Base-by-base conservation (phyloP, 306 rosid species). In the Alnus rubra region DNA sequence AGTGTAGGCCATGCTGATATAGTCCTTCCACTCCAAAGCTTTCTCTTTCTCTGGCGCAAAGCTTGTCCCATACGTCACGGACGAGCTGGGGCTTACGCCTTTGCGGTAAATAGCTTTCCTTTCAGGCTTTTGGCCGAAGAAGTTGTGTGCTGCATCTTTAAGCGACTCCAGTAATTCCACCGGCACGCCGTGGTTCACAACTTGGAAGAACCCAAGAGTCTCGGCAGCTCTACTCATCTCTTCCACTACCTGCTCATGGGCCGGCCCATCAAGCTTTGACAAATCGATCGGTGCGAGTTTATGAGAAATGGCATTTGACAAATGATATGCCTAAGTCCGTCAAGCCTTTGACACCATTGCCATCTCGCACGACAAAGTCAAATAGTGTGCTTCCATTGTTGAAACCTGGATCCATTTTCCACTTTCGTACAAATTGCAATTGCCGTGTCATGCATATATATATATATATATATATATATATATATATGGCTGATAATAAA, bases 281-380 rank as follows among this genome's bases (percentile, higher is more conserved):
- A 88, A 56, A 56, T 90, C 95, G 55, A 87, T 85, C 28, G 88
- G 91, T 49, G 82, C 48, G 9, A 33, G 70, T 19, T 78, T 73
- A 45, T 33, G 35, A 42, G 78, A 9, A 18, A 48, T 76, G 49
- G 82, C 44, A 3, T 69, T 78, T 3, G 28, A 65, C 70, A n/a
- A n/a, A n/a, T 9, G 78, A 69, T 50, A 88, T 9, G 54, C 97
- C 92, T 19, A 45, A 82, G 51, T 91, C 97, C 37, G 83, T 84
- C 51, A 89, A 44, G 28, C 97, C 89, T 56, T 91, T 91, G 7
- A 88, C 92, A 0, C 97, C 94, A 72, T 91, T 77, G 33, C 97
- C 94, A 62, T 86, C 88, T 79, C 53, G 65, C 1, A 90, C 91
- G 11, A 88, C 89, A 53, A 88, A 90, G 71, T 88, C 74, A 69